Percentiles rank a stretch among this genome's conserved stretches.
Evolutionary conservation across 306 rosid species (phyloP).

Genomic region (Lathyrus tuberosus): DNA sequence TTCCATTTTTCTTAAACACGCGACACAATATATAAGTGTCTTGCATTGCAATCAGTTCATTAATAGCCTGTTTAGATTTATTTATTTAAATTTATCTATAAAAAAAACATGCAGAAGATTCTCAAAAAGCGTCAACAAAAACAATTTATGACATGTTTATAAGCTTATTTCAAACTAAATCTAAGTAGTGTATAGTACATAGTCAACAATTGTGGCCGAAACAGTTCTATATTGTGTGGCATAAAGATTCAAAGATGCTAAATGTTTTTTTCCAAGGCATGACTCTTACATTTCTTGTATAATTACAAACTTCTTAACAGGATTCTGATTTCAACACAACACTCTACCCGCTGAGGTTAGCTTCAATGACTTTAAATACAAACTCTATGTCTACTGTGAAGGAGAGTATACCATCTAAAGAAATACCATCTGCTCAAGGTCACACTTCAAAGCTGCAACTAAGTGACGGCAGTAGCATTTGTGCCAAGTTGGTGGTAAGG

Average conservation of each 20-base stretch:
- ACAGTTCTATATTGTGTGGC: constrained; percentile 18
- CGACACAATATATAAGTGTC: constrained; percentile 95
- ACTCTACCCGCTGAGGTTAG: constrained; percentile 63
- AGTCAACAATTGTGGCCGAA: constrained; percentile 50
- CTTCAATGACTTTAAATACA: constrained; percentile 60
- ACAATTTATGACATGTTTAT: too few species aligned
- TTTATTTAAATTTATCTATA: neutral
- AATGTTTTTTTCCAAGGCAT: neutral
- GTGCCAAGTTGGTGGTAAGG: constrained; percentile 92
- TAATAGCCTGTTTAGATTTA: neutral
- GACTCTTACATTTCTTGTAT: constrained; percentile 31
- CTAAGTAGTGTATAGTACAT: neutral
- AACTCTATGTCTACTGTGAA: constrained; percentile 47
- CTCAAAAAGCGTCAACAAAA: too few species aligned
- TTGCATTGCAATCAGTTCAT: constrained; percentile 51
- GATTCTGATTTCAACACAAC: constrained; percentile 68
- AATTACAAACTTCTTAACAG: constrained; percentile 53
- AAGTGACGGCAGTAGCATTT: constrained; percentile 73
- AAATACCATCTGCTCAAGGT: constrained; percentile 47
- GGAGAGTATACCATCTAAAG: constrained; percentile 43
- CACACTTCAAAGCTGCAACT: constrained; percentile 73
- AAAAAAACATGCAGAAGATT: neutral
- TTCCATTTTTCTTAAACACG: constrained; percentile 97
- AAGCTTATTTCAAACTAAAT: too few species aligned
- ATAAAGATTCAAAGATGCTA: constrained; percentile 37